These are phyloP conservation scores for Trichopus zeylanicus DNA, from an alignment of 116 monocot genomes.

Conservation along the genomic window DNA sequence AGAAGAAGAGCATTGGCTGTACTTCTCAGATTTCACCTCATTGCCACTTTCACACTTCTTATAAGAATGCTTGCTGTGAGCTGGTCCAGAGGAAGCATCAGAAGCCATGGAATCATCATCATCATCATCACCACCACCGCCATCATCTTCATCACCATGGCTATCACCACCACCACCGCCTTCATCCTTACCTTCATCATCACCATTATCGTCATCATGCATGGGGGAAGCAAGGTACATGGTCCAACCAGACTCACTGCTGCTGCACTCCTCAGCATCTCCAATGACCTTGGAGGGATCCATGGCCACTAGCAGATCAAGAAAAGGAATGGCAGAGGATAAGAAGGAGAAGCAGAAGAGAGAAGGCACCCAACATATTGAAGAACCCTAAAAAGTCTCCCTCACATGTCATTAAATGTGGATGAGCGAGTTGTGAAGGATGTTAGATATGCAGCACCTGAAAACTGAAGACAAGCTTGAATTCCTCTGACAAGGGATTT, in stretches of 20 bases:
- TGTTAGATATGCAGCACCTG: conserved; percentile 8
- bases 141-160: conserved; percentile 4
- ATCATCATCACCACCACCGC: conserved; percentile 5
- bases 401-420: conserved; percentile 15
- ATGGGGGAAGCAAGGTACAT: conserved; percentile 51
- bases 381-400: conserved; percentile 7
- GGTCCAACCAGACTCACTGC: conserved; percentile 70
- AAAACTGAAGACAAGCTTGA: conserved; percentile 19
- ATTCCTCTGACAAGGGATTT: conserved; percentile 27
- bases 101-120: conserved; percentile 47
- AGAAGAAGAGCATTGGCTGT: neutral
- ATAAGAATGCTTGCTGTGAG: conserved; percentile 4
- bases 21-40: neutral
- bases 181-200: conserved; percentile 11
- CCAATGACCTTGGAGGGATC: conserved; percentile 18
- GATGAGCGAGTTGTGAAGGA: neutral
- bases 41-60: neutral
- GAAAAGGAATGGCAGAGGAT: too few relatives aligned
- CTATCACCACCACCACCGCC: neutral
- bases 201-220: conserved; percentile 19
- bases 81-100: conserved; percentile 65
- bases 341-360: neutral
- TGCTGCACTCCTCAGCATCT: conserved; percentile 43
- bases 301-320: too few relatives aligned
- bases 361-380: neutral